These are phyloP conservation scores for Fusarium cyanostomum DNA, from an alignment of 2,329 filamentous ascomycete species.

Conservation along the genomic window DNA sequence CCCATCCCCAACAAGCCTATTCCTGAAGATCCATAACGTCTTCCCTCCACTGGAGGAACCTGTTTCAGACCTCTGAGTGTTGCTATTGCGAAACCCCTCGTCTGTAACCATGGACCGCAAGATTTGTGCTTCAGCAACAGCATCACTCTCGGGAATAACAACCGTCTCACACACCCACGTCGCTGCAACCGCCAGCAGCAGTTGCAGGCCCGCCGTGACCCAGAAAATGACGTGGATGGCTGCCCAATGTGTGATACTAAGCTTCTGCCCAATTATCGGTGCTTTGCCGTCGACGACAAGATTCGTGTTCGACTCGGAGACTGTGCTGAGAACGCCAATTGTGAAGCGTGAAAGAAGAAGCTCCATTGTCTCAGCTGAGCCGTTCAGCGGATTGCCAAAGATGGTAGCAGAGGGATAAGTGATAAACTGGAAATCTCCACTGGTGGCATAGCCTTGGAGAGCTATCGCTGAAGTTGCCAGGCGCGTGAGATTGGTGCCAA, in stretches of 20 bases:
- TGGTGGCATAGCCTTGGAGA: conserved; percentile 9
- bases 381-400: not conserved
- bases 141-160: not conserved
- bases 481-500: conserved; percentile 1
- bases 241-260: conserved; percentile 4
- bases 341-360: conserved; percentile 7
- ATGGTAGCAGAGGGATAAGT: not conserved
- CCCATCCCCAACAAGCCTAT: not conserved
- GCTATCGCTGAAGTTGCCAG: conserved; percentile 24
- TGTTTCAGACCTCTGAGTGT: not conserved
- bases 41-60: not conserved
- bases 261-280: conserved; percentile 2
- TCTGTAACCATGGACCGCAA: conserved; percentile 1
- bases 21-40: not conserved
- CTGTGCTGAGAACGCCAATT: not conserved
- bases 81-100: not conserved
- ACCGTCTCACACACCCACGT: conserved; percentile 2
- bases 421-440: not conserved
- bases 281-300: not conserved
- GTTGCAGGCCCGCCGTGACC: not conserved
- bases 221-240: not conserved
- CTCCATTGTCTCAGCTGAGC: not conserved
- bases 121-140: conserved; percentile 2
- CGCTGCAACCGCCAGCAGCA: conserved; percentile 4
- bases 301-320: not conserved